These are phyloP conservation scores for Cladosporium austrohemisphaericum DNA, from an alignment of 2,329 filamentous ascomycete genomes.

Conservation along the genomic window DNA sequence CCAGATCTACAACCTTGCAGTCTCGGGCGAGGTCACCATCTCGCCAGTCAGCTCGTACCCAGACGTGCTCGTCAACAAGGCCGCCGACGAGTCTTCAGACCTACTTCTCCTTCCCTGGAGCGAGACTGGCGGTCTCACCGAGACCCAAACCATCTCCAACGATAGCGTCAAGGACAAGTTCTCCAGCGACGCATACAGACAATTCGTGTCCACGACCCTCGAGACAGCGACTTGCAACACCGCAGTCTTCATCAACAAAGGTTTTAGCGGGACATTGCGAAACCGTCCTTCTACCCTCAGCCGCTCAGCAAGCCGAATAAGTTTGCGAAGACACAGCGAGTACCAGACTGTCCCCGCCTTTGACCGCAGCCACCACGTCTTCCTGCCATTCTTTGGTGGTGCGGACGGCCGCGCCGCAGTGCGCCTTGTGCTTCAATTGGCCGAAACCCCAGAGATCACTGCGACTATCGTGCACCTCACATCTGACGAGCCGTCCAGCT, in stretches of 20 bases:
- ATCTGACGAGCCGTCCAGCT: neutral
- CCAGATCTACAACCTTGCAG: conserved; percentile 75
- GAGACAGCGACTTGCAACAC: conserved; percentile 62
- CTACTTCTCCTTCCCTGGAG: conserved; percentile 86
- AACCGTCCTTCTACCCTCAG: conserved; percentile 38
- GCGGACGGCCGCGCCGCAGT: conserved; percentile 77
- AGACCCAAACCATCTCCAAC: conserved; percentile 53
- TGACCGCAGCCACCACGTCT: conserved; percentile 75
- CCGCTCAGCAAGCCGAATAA: conserved; percentile 54
- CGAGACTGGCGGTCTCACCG: conserved; percentile 70
- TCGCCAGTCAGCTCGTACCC: conserved; percentile 75
- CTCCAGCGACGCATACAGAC: conserved; percentile 60
- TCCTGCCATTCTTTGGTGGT: conserved; percentile 82
- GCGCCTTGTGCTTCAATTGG: conserved; percentile 77
- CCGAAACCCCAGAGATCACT: conserved; percentile 72
- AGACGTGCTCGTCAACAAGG: conserved; percentile 68
- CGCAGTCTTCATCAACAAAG: conserved; percentile 75
- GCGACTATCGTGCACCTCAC: conserved; percentile 66
- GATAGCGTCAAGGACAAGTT: conserved; percentile 59
- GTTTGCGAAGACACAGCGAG: conserved; percentile 58
- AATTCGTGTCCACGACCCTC: conserved; percentile 69
- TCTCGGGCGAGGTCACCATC: conserved; percentile 76
- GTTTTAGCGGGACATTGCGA: conserved; percentile 51
- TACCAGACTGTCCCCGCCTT: conserved; percentile 52
- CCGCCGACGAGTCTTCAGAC: conserved; percentile 52